These are phyloP conservation scores for Diophrys sp. DNA, from an alignment of 73 alveolate species.

Conservation along the genomic window DNA sequence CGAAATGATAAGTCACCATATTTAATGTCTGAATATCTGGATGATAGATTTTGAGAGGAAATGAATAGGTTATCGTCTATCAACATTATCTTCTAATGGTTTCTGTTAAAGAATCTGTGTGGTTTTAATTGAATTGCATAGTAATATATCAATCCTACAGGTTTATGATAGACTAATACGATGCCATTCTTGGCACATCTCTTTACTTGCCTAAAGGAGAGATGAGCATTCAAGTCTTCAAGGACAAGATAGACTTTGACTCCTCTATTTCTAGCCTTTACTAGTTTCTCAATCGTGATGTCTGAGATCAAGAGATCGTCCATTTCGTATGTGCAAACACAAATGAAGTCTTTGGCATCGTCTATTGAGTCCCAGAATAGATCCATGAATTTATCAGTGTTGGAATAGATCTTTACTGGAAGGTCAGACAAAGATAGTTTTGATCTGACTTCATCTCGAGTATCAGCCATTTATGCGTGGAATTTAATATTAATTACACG, in stretches of 20 bases:
- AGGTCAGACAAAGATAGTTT: too few relatives aligned
- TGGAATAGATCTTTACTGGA: constrained; percentile 36
- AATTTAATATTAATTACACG: too few relatives aligned
- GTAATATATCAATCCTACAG: constrained; percentile 21
- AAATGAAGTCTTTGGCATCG: constrained; percentile 37
- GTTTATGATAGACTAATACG: constrained; percentile 46
- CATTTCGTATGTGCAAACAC: constrained; percentile 48
- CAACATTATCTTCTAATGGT: constrained; percentile 52
- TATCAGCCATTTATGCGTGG: too few relatives aligned
- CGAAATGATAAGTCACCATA: too few relatives aligned
- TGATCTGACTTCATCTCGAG: too few relatives aligned
- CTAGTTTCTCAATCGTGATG: constrained; percentile 36
- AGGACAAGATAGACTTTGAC: constrained; percentile 44
- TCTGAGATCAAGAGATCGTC: constrained; percentile 42
- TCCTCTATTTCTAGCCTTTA: constrained; percentile 52
- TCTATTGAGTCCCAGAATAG: constrained; percentile 52
- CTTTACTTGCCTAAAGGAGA: constrained; percentile 19
- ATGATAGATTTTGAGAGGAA: constrained; percentile 50
- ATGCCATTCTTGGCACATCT: constrained; percentile 32
- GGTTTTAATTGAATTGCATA: constrained; percentile 16
- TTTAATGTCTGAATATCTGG: constrained; percentile 20
- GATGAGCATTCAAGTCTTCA: constrained; percentile 50
- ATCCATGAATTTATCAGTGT: constrained; percentile 53
- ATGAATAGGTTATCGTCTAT: constrained; percentile 50
- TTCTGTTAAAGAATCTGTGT: constrained; percentile 34